Base-by-base conservation (phyloP, 371 early-diverging fungal species). In the Mortierella sp. region DNA sequence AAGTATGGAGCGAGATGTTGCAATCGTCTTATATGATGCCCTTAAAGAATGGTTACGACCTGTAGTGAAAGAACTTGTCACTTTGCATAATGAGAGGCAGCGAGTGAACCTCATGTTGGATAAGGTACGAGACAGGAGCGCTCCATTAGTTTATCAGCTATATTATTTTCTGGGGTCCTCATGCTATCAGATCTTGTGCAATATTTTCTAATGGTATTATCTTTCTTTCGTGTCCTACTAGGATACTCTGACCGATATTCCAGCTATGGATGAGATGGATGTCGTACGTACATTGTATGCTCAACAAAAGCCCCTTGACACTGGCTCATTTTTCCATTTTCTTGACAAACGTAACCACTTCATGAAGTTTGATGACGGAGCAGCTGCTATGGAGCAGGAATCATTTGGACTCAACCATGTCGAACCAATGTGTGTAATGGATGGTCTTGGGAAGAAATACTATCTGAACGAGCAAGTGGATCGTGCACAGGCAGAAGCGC, bases 11-110 rank as follows among this genome's bases (percentile, higher is more conserved):
- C 61, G 70, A 10, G 73, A 68, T 9, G 59, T 66, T 23, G 59
- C 56, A 0, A 3, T 28, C 3, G 47, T 17, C 13, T 19, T 78
- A n/a, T 69, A 66, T 32, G 70, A 72, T 13, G 47, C 70, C 10
- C 63, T 78, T 19, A 73, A 73, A 29, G 65, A 40, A n/a, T 78
- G 68, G 69, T 63, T 78, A 7, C 69, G 53, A 0, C 63, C 73
- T 3, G n/a, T 73, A 10, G n/a, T 78, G 54, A 51, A 66, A 29
- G 79, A 78, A 31, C 29, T 78, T 62, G 59, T 45, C 35, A 28
- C 40, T 4, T 19, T 78, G 43, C 66, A 72, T 29, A 57, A 66
- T 28, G 79, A 78, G 49, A 65, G 70, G 15, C 57, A 66, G 22
- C 66, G 73, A 2, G 47, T 69, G 3, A 31, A 17, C 13, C 40